Conservation (phyloP, 2,329 filamentous ascomycete species). For the Pseudogymnoascus sp. region DNA sequence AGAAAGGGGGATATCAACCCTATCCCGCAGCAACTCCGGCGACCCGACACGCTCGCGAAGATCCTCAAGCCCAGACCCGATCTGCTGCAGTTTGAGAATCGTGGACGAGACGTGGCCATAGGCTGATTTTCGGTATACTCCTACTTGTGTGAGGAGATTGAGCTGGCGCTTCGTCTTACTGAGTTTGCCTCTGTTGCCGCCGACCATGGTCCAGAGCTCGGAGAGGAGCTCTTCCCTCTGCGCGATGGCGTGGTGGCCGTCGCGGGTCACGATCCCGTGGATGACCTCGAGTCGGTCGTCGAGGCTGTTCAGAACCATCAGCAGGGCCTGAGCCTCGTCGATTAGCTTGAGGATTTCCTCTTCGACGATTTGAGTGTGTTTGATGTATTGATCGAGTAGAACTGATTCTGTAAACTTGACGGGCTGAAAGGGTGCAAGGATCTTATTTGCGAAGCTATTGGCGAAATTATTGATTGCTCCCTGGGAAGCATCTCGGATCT, state of each 20-base stretch:
- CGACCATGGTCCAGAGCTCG: constrained; percentile 65
- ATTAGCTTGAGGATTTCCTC: constrained; percentile 62
- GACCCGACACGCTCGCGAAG: constrained; percentile 61
- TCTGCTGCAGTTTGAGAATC: constrained; percentile 64
- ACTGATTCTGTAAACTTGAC: constrained; percentile 50
- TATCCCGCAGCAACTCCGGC: constrained; percentile 50
- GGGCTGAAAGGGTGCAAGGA: constrained; percentile 54
- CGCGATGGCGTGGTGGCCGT: constrained; percentile 48
- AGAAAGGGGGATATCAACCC: constrained; percentile 50
- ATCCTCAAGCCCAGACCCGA: constrained; percentile 62
- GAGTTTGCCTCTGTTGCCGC: constrained; percentile 55
- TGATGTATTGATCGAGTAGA: constrained; percentile 65
- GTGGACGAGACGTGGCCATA: constrained; percentile 61
- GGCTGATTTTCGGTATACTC: constrained; percentile 55
- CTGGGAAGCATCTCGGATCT: constrained; percentile 20
- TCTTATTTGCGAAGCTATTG: constrained; percentile 29
- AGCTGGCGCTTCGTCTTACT: constrained; percentile 56
- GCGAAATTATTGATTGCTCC: constrained; percentile 34
- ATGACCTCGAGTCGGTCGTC: constrained; percentile 64
- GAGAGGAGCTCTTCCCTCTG: constrained; percentile 59
- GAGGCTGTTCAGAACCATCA: constrained; percentile 56
- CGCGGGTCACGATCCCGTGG: constrained; percentile 57
- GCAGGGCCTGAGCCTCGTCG: constrained; percentile 58
- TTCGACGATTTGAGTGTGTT: constrained; percentile 61
- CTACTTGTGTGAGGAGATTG: constrained; percentile 55